Base-by-base conservation (phyloP, 2,329 filamentous ascomycete species). In the Trichoderma sp. region DNA sequence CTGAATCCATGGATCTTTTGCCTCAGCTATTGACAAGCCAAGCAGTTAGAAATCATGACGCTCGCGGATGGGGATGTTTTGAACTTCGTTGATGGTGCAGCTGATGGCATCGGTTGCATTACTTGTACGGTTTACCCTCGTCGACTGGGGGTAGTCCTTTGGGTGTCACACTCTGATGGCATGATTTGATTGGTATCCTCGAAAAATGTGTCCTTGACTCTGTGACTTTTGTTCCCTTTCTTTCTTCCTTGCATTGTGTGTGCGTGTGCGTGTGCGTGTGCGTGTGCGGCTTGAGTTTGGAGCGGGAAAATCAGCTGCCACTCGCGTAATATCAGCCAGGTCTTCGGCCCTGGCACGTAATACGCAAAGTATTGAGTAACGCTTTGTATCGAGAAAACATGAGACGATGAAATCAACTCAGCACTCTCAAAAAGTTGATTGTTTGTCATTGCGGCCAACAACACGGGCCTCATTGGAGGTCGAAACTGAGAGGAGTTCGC, bases 1-100 rank as follows among this genome's bases (percentile, higher is more conserved):
- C 65, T 67, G 65, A 67, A 63, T 50, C 32, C 29, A 39, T 48
- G 34, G 65, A 32, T 32, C 25, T 48, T 48, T 56, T 60, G 27
- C 13, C 37, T 57, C 52, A 48, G 52, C 52, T 27, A 27, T 48
- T 48, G 50, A 27, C 37, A 15, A 48, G 35, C 13, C 52, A 48
- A 56, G n/a, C 25, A 8, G 42, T 60, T 37, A 29, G 29, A 37
- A 32, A 45, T 15, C 39, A n/a, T 15, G 42, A 32, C 19, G 19
- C 15, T 63, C 19, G 32, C 12, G 19, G 8, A 37, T 6, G n/a
- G 17, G 9, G n/a, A n/a, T n/a, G n/a, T n/a, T 34, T 19, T 29
- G 48, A 29, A 19, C 17, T n/a, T n/a, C 19, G n/a, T 39, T n/a
- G 17, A 37, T 17, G 48, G 32, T 27, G 17, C 60, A 34, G 8